Evolutionary conservation across 345 rosid species (phyloP).

Genomic region (Gossypium herbaceum): DNA sequence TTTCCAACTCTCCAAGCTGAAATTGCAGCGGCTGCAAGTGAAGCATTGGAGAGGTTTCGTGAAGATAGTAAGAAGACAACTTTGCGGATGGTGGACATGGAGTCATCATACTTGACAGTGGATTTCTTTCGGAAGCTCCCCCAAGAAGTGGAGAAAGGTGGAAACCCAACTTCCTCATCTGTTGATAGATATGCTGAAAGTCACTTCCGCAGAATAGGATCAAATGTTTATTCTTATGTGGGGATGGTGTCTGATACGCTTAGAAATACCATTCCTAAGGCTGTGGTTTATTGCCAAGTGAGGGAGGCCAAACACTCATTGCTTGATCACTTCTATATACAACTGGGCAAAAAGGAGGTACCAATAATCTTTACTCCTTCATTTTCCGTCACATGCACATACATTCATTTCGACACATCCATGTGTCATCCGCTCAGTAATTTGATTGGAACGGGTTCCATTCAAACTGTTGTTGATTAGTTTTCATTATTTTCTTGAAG

Average conservation of each 20-base stretch:
- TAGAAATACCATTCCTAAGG: conserved; percentile 64
- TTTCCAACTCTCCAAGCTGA: conserved; percentile 72
- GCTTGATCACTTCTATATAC: conserved; percentile 64
- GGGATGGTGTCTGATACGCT: conserved; percentile 77
- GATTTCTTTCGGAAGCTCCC: conserved; percentile 82
- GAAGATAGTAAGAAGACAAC: conserved; percentile 73
- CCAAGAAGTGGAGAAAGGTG: conserved; percentile 58
- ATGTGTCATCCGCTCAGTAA: background rate
- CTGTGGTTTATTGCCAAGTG: conserved; percentile 79
- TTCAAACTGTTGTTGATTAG: background rate
- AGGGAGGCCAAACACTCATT: conserved; percentile 68
- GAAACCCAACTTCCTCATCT: conserved; percentile 30
- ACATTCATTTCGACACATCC: background rate
- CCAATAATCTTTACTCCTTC: background rate
- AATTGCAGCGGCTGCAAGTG: conserved; percentile 63
- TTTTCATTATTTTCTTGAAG: conserved; percentile 23
- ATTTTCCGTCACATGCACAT: background rate
- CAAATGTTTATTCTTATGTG: conserved; percentile 65
- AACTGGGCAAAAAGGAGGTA: conserved; percentile 72
- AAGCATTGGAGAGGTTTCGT: conserved; percentile 61
- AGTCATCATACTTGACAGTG: conserved; percentile 70
- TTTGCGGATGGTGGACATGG: conserved; percentile 71
- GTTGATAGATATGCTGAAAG: conserved; percentile 57
- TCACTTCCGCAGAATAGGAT: conserved; percentile 75
- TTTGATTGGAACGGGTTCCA: background rate